Evolutionary conservation across 106 monocot genomes (phyloP), one percentile per base, ranked within the genome.

Genomic region (Allium sativum): DNA sequence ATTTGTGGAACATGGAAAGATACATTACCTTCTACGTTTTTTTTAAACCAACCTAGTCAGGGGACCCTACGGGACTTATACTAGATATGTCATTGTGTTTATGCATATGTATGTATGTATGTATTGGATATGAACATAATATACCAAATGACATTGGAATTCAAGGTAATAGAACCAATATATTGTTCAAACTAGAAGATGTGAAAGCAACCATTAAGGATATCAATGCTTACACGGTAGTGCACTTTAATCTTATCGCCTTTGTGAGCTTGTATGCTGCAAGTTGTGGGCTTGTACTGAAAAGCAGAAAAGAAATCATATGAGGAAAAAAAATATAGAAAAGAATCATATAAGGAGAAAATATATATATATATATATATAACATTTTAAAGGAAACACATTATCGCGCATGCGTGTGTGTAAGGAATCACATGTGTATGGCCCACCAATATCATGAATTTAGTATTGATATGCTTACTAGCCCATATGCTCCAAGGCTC

Each of bases 221-320:
- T 15, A 42, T 58, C 18, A 53, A 17, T 48, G 80, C 87, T 91
- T 82, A 96, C 92, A 44, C 80, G 82, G 48, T 98, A 98, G 64
- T 98, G 96, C 14, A 98, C 96, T 81, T 98, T 92, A 68, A 98
- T 67, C 65, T 50, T 79, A 64, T 98, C 92, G 45, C 98, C 91
- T 82, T 98, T 98, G 72, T 98, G 98, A 68, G 92, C 98, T 78
- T 88, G 98, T 55, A 98, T 78, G 70, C 57, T 76, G 74, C 98
- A 98, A 42, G 78, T 78, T 44, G 78, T 67, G 46, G 98, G 98
- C 68, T 98, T 98, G 68, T 82, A 65, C 98, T 98, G 88, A 65
- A 85, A 72, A 12, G 44, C 52, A 17, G 65, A 44, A 68, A 4
- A 12, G 7, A 52, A 40, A 40, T 4, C 55, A 58, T 40, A 18